phyloP scores from a whole-genome alignment of 2,329 filamentous ascomycete genomes.

The Aspergillus eucalypticola region DNA sequence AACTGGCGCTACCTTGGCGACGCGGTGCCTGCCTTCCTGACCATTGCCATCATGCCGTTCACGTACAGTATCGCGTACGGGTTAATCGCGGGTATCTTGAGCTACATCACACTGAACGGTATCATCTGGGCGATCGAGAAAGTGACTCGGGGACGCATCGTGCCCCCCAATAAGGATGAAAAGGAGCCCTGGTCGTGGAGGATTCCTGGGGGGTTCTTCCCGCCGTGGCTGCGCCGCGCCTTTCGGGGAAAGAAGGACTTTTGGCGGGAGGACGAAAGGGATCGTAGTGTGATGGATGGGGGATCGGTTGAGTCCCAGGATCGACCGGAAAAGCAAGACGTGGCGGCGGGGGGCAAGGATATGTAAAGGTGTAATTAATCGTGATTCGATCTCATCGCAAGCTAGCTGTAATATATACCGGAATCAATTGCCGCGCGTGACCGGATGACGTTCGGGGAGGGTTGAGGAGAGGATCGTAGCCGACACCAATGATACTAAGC shows the following conservation, averaged over 20 bases:
- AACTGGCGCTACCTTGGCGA: conserved; percentile 89
- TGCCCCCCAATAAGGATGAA: conserved; percentile 71
- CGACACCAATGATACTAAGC: too few relatives aligned
- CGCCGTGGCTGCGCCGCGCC: conserved; percentile 69
- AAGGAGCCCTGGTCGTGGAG: conserved; percentile 81
- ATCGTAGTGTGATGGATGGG: conserved; percentile 5
- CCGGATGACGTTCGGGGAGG: too few relatives aligned
- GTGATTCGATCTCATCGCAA: too few relatives aligned
- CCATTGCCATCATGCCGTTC: conserved; percentile 83
- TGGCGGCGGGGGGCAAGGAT: background rate
- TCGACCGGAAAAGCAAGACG: background rate
- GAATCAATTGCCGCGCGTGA: background rate
- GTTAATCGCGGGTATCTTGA: conserved; percentile 75
- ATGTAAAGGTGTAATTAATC: background rate
- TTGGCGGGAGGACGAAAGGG: conserved; percentile 54
- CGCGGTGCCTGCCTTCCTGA: conserved; percentile 79
- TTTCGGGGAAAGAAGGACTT: conserved; percentile 70
- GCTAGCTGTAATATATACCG: background rate
- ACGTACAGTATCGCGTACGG: conserved; percentile 87
- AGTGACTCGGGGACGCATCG: conserved; percentile 66
- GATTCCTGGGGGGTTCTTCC: conserved; percentile 72
- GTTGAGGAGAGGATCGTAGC: too few relatives aligned
- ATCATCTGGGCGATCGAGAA: conserved; percentile 69
- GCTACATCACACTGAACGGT: conserved; percentile 75
- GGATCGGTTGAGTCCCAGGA: conserved; percentile 5